A percentile compares a stretch with the other conserved stretches of the same genome.
These are phyloP conservation scores for Fusarium sp. DNA, from an alignment of 2,329 filamentous ascomycete species.

Conservation along the genomic window DNA sequence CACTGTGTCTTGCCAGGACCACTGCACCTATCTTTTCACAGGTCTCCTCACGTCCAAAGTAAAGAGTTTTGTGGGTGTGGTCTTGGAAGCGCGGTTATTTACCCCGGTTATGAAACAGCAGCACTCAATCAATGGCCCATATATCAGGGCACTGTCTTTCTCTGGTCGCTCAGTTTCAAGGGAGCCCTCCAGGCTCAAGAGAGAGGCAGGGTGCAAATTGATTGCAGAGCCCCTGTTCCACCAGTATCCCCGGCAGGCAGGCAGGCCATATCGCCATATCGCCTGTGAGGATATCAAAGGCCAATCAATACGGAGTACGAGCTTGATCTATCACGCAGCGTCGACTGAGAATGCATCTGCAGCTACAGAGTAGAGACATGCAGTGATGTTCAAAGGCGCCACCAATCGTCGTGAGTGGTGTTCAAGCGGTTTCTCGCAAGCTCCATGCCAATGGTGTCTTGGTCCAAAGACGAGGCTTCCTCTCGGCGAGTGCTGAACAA, in stretches of 20 bases:
- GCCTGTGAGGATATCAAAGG: constrained; percentile 17
- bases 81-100: not conserved
- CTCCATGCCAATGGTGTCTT: constrained; percentile 23
- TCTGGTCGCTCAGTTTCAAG: constrained; percentile 1
- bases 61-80: constrained; percentile 8
- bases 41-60: constrained; percentile 8
- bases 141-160: not conserved
- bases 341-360: constrained; percentile 14
- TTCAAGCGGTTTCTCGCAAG: constrained; percentile 22
- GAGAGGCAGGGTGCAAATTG: constrained; percentile 6
- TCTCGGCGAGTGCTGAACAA: not conserved
- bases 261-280: not conserved
- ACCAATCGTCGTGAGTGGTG: constrained; percentile 5
- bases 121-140: constrained; percentile 4
- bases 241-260: constrained; percentile 15
- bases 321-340: not conserved
- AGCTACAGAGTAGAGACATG: constrained; percentile 24
- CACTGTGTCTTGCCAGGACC: constrained; percentile 8
- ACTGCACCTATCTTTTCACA: constrained; percentile 3
- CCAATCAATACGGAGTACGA: constrained; percentile 15
- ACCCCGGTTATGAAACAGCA: not conserved
- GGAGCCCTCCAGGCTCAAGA: constrained; percentile 1
- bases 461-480: constrained; percentile 3
- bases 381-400: constrained; percentile 11
- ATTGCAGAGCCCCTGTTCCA: constrained; percentile 16